A percentile compares a stretch with the other conserved stretches of the same genome.
Conservation (phyloP, 257 asterid species). For the Solanum microdontum region DNA sequence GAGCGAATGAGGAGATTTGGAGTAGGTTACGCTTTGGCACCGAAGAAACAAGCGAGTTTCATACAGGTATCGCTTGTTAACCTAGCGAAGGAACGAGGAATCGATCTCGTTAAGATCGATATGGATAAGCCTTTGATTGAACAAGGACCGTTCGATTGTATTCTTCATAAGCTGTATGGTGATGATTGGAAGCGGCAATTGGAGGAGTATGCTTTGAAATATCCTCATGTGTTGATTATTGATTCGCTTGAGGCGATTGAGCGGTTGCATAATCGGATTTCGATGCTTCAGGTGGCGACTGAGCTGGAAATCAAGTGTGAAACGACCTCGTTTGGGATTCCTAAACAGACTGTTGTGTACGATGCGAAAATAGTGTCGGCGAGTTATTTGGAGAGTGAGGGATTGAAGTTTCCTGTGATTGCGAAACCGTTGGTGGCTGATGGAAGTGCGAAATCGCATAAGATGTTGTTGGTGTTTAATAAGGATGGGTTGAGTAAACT, state of each 20-base stretch:
- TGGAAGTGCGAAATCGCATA: constrained; percentile 68
- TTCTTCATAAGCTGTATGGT: constrained; percentile 58
- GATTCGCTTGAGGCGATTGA: constrained; percentile 59
- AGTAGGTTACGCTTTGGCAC: constrained; percentile 70
- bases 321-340: constrained; percentile 45
- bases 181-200: constrained; percentile 52
- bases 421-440: constrained; percentile 72
- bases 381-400: constrained; percentile 23
- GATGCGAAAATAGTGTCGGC: constrained; percentile 31
- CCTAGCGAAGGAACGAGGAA: constrained; percentile 37
- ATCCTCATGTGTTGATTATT: constrained; percentile 39
- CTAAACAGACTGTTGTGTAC: constrained; percentile 43
- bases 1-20: constrained; percentile 33
- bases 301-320: constrained; percentile 21
- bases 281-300: constrained; percentile 58
- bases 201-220: constrained; percentile 24
- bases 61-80: constrained; percentile 44
- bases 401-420: constrained; percentile 56
- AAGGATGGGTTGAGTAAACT: constrained; percentile 49
- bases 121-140: constrained; percentile 36
- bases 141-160: constrained; percentile 63
- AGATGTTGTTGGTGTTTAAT: constrained; percentile 52
- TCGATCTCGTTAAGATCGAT: constrained; percentile 65
- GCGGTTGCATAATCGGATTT: constrained; percentile 56
- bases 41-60: constrained; percentile 67